A percentile compares a stretch with the other conserved stretches of the same genome.
Evolutionary conservation across 2,329 filamentous ascomycete species (phyloP).

Genomic region (Coniochaeta sp.): DNA sequence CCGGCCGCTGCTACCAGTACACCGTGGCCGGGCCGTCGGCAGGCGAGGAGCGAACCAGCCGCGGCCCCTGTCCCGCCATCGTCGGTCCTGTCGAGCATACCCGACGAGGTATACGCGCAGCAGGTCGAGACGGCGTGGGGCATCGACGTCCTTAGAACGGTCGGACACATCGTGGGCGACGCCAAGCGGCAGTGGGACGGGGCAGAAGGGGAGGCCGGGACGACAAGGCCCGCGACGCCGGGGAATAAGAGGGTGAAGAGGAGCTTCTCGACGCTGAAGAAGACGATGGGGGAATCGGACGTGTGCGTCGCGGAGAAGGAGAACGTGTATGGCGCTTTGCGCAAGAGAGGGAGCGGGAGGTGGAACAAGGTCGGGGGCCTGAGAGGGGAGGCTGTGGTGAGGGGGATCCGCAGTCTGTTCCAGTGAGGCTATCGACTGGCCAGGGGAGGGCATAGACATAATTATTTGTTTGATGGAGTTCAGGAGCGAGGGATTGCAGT

Average conservation of each 20-base stretch:
- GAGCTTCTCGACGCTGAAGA: not conserved
- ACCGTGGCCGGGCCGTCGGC: not conserved
- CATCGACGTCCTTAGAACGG: slow-evolving; percentile 4
- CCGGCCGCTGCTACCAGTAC: not conserved
- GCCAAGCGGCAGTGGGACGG: not conserved
- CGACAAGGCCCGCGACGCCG: not conserved
- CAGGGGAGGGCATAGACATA: not conserved
- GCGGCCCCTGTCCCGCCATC: not conserved
- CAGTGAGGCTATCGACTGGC: not conserved
- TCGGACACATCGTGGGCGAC: not conserved
- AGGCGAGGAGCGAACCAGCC: not conserved
- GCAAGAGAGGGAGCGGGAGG: not conserved
- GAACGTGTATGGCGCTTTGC: not conserved
- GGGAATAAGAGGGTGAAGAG: not conserved
- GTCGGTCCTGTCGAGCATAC: not conserved
- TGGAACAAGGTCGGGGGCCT: not conserved
- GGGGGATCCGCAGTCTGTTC: not conserved
- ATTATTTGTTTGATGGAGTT: not conserved
- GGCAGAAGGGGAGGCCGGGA: not conserved
- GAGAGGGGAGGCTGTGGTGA: not conserved
- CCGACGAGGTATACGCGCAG: not conserved
- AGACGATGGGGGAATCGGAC: not conserved
- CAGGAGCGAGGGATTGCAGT: not conserved
- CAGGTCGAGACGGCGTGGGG: slow-evolving; percentile 4
- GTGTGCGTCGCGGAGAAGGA: not conserved